A percentile compares a stretch with the other conserved stretches of the same genome.
These are phyloP conservation scores for Gossypium sturtianum DNA, from an alignment of 345 rosid species.

Conservation along the genomic window DNA sequence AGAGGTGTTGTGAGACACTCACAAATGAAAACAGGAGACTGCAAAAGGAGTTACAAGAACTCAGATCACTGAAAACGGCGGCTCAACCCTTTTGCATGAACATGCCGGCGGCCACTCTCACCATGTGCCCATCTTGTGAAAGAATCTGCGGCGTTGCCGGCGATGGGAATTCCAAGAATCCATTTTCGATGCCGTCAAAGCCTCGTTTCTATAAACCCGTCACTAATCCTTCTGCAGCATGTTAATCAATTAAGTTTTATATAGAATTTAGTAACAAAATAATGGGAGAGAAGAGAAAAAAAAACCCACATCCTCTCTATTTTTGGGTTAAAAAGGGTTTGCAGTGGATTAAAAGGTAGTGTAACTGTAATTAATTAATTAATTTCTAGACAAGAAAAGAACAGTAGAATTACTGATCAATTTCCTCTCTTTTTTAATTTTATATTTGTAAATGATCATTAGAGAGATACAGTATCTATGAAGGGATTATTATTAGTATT, in stretches of 20 bases:
- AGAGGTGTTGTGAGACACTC: conserved; percentile 84
- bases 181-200: conserved; percentile 51
- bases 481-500: conserved; percentile 18
- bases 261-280: neutral
- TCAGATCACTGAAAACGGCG: conserved; percentile 50
- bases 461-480: conserved; percentile 14
- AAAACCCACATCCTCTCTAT: conserved; percentile 31
- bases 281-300: neutral
- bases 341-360: conserved; percentile 32
- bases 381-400: conserved; percentile 32
- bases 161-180: conserved; percentile 28
- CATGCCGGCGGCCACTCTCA: conserved; percentile 73
- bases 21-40: conserved; percentile 89
- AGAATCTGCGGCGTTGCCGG: conserved; percentile 45
- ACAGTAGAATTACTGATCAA: conserved; percentile 30
- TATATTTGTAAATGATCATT: conserved; percentile 33
- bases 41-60: conserved; percentile 86
- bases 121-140: conserved; percentile 78
- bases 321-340: conserved; percentile 62
- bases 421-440: conserved; percentile 1
- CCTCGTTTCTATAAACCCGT: conserved; percentile 64
- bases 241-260: conserved; percentile 30
- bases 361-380: conserved; percentile 31
- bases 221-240: conserved; percentile 77
- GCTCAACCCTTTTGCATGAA: conserved; percentile 58